Conservation (phyloP, 371 early-diverging fungal genomes). For the Amoeboaphelidium occidentale region DNA sequence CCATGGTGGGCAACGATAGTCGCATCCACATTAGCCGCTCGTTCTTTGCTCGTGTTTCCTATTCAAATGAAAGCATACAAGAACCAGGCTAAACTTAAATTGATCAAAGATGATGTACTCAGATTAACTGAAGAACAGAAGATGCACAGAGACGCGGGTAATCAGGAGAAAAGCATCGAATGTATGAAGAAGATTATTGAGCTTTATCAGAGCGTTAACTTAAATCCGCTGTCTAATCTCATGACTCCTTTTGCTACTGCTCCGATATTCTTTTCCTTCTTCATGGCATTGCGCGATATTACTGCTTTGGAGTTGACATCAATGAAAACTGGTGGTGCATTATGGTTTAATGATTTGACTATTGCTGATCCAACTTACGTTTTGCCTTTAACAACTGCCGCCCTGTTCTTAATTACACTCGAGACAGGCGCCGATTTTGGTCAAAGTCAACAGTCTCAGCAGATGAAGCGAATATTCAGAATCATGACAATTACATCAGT, state of each 20-base stretch:
- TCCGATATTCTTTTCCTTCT: constrained; percentile 73
- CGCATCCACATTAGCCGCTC: constrained; percentile 36
- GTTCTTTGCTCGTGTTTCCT: constrained; percentile 44
- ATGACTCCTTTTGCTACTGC: constrained; percentile 38
- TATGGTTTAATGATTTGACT: background rate
- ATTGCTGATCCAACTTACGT: background rate
- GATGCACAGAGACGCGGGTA: background rate
- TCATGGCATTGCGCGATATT: constrained; percentile 58
- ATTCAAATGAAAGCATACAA: constrained; percentile 46
- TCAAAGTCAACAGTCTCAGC: no score
- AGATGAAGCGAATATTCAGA: no score
- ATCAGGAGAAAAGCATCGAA: background rate
- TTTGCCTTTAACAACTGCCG: background rate
- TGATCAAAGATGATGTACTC: constrained; percentile 45
- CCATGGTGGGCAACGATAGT: constrained; percentile 86
- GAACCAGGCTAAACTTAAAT: constrained; percentile 36
- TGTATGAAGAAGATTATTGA: background rate
- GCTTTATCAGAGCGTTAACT: background rate
- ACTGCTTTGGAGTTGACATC: constrained; percentile 18
- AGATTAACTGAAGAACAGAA: constrained; percentile 36
- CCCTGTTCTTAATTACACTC: background rate
- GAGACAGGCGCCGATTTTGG: no score
- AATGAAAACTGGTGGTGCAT: background rate
- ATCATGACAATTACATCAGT: no score
- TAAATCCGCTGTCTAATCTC: constrained; percentile 33